A percentile compares a stretch with the other conserved stretches of the same genome.
phyloP scores from a whole-genome alignment of 176 grass and related monocot species.

The Panicum miliaceum region DNA sequence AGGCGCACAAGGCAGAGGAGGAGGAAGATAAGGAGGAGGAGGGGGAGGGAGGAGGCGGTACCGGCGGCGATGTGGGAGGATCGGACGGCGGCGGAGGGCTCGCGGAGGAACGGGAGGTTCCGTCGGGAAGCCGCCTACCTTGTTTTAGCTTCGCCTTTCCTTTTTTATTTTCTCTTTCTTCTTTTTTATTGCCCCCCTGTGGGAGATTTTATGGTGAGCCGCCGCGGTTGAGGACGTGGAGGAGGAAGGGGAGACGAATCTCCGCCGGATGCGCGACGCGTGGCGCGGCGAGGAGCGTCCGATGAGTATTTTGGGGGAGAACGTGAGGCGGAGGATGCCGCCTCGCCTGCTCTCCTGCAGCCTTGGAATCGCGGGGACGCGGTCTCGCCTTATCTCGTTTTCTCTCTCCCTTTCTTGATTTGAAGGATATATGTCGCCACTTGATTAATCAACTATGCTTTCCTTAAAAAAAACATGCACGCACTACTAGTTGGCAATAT shows the following conservation, averaged over 20 bases:
- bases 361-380: neutral
- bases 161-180: neutral
- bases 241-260: constrained; percentile 44
- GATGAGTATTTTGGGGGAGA: constrained; percentile 11
- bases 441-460: neutral
- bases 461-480: too few species aligned
- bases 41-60: neutral
- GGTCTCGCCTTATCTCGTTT: neutral
- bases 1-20: neutral
- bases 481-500: too few species aligned
- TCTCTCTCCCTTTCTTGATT: neutral
- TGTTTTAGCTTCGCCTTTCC: neutral
- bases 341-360: neutral
- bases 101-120: constrained; percentile 35
- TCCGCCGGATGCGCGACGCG: constrained; percentile 33
- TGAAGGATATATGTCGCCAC: neutral
- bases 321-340: constrained; percentile 38
- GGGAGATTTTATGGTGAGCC: constrained; percentile 7
- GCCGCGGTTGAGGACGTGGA: constrained; percentile 15
- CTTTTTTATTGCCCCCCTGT: neutral
- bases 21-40: constrained; percentile 35
- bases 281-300: neutral
- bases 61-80: constrained; percentile 22
- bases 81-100: constrained; percentile 31
- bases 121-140: constrained; percentile 51